Evolutionary conservation across 208 protist species (phyloP).

Genomic region (Crithidia mellificae): DNA sequence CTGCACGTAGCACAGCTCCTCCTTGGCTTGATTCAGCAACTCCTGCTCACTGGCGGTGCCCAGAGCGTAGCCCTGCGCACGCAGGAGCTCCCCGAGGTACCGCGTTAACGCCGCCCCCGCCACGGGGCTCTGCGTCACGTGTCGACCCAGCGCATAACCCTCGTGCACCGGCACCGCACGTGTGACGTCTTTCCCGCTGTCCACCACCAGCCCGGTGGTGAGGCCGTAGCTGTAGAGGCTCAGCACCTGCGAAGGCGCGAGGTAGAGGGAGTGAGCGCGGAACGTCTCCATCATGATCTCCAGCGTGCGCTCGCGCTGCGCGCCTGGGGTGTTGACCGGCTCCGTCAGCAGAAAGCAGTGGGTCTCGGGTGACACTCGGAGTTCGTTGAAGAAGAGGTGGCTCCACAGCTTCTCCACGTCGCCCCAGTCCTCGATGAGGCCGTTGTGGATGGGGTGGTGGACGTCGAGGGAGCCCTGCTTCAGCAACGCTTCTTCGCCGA

Average conservation of each 20-base stretch:
- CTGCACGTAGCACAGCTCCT: constrained; percentile 89
- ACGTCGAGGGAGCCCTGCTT: constrained; percentile 85
- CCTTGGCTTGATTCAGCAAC: constrained; percentile 89
- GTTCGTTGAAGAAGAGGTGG: constrained; percentile 90
- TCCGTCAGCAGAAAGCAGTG: constrained; percentile 91
- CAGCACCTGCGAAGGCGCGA: constrained; percentile 90
- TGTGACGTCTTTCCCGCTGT: constrained; percentile 87
- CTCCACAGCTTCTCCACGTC: constrained; percentile 93
- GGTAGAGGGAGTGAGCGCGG: constrained; percentile 90
- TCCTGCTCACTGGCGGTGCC: constrained; percentile 88
- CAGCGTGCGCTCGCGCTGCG: constrained; percentile 87
- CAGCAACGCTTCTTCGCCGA: constrained; percentile 83
- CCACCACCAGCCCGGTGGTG: constrained; percentile 94
- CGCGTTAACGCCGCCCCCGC: constrained; percentile 85
- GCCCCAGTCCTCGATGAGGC: constrained; percentile 88
- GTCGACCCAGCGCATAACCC: constrained; percentile 90
- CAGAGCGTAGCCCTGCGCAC: constrained; percentile 85
- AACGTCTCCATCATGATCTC: constrained; percentile 96
- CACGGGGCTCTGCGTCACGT: constrained; percentile 74
- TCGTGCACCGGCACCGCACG: constrained; percentile 92
- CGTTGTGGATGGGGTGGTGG: constrained; percentile 69
- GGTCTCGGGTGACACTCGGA: constrained; percentile 87
- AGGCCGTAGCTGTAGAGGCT: constrained; percentile 93
- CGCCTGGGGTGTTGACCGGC: constrained; percentile 74
- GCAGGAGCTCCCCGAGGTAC: constrained; percentile 74